A percentile compares a stretch with the other conserved stretches of the same genome.
These are phyloP conservation scores for Fusarium xyrophilum DNA, from an alignment of 2,329 filamentous ascomycete species.

Conservation along the genomic window DNA sequence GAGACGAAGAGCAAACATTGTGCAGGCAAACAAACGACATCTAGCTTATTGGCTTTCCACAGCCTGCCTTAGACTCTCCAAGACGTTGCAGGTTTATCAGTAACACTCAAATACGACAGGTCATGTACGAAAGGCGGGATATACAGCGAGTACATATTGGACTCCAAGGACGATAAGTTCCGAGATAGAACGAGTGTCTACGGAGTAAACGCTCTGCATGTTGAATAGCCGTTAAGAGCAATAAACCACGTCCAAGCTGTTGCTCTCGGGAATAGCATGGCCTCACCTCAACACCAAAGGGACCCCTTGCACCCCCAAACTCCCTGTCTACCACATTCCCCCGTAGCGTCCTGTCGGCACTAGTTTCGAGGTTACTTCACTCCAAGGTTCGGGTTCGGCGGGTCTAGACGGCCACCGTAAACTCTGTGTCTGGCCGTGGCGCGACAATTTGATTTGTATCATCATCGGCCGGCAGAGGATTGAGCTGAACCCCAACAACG, in stretches of 20 bases:
- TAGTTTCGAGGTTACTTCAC: background rate
- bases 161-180: constrained; percentile 13
- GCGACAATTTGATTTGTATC: background rate
- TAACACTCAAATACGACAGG: background rate
- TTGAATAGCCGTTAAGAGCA: background rate
- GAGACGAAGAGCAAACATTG: background rate
- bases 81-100: background rate
- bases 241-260: background rate
- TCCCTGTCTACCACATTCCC: constrained; percentile 41
- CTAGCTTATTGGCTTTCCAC: background rate
- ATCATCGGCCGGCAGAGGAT: constrained; percentile 21
- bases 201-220: background rate
- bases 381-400: constrained; percentile 26
- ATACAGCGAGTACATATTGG: background rate
- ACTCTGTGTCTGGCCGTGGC: background rate
- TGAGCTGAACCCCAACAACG: background rate
- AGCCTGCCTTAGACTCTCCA: background rate
- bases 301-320: constrained; percentile 32
- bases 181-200: constrained; percentile 2
- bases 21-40: background rate
- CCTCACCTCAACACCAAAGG: background rate
- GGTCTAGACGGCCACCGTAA: background rate
- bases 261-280: constrained; percentile 15
- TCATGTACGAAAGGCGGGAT: background rate
- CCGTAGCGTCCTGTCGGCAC: constrained; percentile 18